Evolutionary conservation across 768 basidiomycete genomes (phyloP), one percentile per base, ranked within the genome.

Genomic region (Tephrocybe rancida): DNA sequence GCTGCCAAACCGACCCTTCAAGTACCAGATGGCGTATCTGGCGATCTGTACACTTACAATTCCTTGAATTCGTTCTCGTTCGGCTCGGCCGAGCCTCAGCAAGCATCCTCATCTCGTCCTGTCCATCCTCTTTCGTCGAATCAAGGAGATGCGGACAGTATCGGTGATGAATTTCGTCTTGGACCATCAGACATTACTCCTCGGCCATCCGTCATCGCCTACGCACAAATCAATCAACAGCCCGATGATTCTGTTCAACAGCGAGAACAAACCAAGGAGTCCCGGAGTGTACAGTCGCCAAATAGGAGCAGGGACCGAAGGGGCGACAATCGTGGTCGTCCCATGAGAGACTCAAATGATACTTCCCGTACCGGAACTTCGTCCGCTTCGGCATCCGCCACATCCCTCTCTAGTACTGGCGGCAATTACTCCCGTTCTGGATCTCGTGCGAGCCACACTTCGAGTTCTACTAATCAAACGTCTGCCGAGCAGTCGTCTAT

Each of bases 331-430:
- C 45, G 57, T 60, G 38, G 16, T 39, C 30, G 6, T 16, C 39
- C 37, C 19, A 64, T 58, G 44, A 42, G 50, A 42, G 66, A 67
- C 41, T 63, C 59, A 3, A 80, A 83, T 63, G 69, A 73, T 7
- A 73, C 74, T 25, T 83, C 80, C 13, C 74, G 71, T 52, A 72
- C 81, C 52, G 83, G 78, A 50, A 69, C 64, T 46, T 77, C 76
- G 10, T 75, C 74, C 14, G 70, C 71, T 16, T 78, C 79, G 5
- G 75, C 74, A 22, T 79, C 79, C 6, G 74, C 74, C 24, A 72
- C 73, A 29, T 81, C 78, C 19, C 59, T 75, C 55, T 60, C 73
- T 42, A 71, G 71, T 19, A 68, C 62, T 60, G 69, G 57, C 65
- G 68, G 62, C 64, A 61, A 58, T 69, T 62, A 64, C 49, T 66